Base-by-base conservation (phyloP, 176 grass and related monocot genomes). In the Aegilops longissima region DNA sequence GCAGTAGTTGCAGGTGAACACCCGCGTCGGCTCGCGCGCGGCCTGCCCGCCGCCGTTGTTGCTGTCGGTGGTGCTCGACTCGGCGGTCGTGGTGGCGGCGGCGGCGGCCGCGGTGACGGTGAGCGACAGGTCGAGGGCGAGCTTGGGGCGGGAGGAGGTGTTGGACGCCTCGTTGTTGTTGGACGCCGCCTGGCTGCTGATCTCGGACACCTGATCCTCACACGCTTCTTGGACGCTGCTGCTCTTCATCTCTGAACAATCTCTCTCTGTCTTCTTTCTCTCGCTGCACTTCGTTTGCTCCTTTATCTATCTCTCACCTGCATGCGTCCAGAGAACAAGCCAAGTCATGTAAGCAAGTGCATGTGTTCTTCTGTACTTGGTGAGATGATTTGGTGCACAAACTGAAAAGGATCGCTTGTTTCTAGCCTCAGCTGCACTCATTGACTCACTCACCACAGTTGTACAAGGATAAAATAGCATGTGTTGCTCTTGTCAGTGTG, bases 1-100 rank as follows among this genome's bases (percentile, higher is more conserved):
- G 90, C 93, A 94, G 73, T 94, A 92, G 87, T 90, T 94, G 93
- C 93, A 94, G 51, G 85, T 82, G 87, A 94, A 94, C 72, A 94
- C 87, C 12, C 92, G 83, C 21, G 83, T 44, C 52, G 88, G 82
- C 71, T 93, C 88, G 33, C 84, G 76, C n/a, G 84, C 25, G 4
- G 78, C 36, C 35, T 69, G 83, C 25, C 8, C 9, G 61, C 36
- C 13, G 34, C 78, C 25, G 69, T 36, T 82, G 88, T 45, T 85
- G 88, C 65, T 93, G 64, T 93, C 85, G 40, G 84, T 90, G 44
- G 85, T 93, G 88, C 91, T 93, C 66, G 87, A 88, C 75, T 86
- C 87, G 21, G 81, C 71, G 42, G 84, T 17, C n/a, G 73, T 8
- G 29, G 73, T 69, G 1, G 44, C 21, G 68, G 73, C 80, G 5